Base-by-base conservation (phyloP, 306 rosid species). In the Vigna radiata region DNA sequence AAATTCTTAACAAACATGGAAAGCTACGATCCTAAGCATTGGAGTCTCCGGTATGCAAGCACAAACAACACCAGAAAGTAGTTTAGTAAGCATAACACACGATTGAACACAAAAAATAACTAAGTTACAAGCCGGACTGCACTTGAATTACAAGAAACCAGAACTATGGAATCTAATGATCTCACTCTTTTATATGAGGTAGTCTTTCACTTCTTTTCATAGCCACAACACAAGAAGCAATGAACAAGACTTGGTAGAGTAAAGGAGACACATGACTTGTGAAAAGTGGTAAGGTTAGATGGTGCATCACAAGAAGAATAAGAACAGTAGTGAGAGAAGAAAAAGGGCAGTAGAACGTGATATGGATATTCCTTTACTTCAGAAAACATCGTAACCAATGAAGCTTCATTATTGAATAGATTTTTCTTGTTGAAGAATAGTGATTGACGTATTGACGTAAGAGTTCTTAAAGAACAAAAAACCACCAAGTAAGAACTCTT, bases 11-110 rank as follows among this genome's bases (percentile, higher is more conserved):
- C 56, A 76, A 66, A 39, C 33, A 12, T 2, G 89, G 85, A 46
- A 76, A 83, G 63, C 75, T 69, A 4, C 39, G 18, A 41, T 61
- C 83, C 36, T 65, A 62, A 3, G 69, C 56, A 75, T 63, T 60
- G 17, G 72, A 67, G 31, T 76, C 49, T n/a, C 50, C 76, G 68
- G 78, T 31, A 39, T 79, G 60, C 70, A 92, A 46, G 84, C 81
- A 77, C 68, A 82, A 68, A 88, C 58, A 10, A 76, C 87, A 87
- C 89, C 36, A 53, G 81, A 52, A 85, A 91, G 85, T 82, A 87
- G 78, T 55, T 71, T 56, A 87, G 18, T n/a, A 79, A 50, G 64
- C 86, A 87, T 65, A 89, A 79, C 10, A 77, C 81, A 50, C 86
- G 79, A 61, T 81, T 68, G 16, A 68, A 15, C 9, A 68, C 23